Base-by-base conservation (phyloP, 768 basidiomycete genomes). In the Auriscalpium vulgare region DNA sequence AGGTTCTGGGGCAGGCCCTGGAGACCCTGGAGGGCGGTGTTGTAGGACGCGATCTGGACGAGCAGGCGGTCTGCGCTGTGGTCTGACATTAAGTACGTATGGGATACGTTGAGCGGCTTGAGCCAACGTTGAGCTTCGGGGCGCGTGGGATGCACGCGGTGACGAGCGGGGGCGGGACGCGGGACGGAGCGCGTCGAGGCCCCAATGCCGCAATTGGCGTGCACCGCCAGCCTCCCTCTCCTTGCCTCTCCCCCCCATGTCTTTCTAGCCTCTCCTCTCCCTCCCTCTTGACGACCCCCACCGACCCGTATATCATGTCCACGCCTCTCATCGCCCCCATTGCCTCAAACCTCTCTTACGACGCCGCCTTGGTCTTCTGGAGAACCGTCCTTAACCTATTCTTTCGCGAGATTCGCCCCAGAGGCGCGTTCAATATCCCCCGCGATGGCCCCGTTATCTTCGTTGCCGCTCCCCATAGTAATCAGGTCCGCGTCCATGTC, bases 401-500 rank as follows among this genome's bases (percentile, higher is more conserved):
- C 78, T 98, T 98, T 75, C 77, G 95, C 60, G 95, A 98, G 72
- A 86, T 97, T 62, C 80, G 95, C 55, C 90, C 93, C 1, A 78
- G 95, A 69, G 91, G 95, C 47, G 87, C 93, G 34, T 97, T 86
- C 79, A 88, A 97, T 68, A 90, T 98, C 57, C 95, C 95, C 29
- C 79, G 78, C 54, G 79, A 88, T 56, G 95, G 93, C 0, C 88
- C 95, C 5, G 82, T 95, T 55, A 90, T 98, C 63, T 95, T 98
- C 69, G 95, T 93, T 48, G 93, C 82, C 49, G 95, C 90, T 8
- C 94, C 94, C 37, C 95, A 97, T 70, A 83, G 85, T 65, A 97
- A 97, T 68, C 91, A 94, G 74, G 91, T 84, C 65, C 50, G 71
- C 59, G 54, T 62, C 29, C 29, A 38, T 65, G 35, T 44, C 47